A percentile compares a stretch with the other conserved stretches of the same genome.
These are phyloP conservation scores for Puccinia sorghi DNA, from an alignment of 1,284 basidiomycete genomes.

Conservation along the genomic window DNA sequence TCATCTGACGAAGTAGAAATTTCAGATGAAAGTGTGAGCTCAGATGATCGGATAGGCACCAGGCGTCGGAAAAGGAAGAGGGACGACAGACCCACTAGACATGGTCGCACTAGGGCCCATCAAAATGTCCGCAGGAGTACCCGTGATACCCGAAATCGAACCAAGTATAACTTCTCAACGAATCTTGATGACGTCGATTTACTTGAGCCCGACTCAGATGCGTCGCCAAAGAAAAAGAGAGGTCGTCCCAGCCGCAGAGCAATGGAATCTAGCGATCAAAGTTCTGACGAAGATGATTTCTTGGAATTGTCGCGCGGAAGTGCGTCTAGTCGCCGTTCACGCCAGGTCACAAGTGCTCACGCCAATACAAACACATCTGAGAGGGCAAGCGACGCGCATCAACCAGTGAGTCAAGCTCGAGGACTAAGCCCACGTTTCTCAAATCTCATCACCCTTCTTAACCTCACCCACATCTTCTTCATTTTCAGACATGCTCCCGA, in stretches of 20 bases:
- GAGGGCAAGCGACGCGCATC: conserved; percentile 36
- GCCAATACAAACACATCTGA: conserved; percentile 21
- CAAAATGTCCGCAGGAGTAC: conserved; percentile 40
- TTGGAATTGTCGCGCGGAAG: conserved; percentile 5
- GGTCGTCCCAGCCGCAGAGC: conserved; percentile 15
- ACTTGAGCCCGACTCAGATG: conserved; percentile 1
- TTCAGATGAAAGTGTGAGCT: conserved; percentile 12
- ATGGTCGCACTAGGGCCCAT: neutral
- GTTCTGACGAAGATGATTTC: conserved; percentile 21
- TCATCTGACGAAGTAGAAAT: neutral
- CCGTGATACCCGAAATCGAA: conserved; percentile 33
- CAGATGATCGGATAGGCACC: conserved; percentile 16
- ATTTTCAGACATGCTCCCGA: conserved; percentile 36
- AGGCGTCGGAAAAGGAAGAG: neutral
- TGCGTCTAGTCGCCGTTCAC: neutral
- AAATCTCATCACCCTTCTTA: neutral
- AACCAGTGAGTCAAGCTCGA: conserved; percentile 17
- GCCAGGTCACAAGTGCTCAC: conserved; percentile 16
- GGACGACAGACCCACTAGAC: neutral
- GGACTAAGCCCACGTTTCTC: neutral
- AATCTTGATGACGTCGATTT: neutral
- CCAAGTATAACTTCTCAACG: conserved; percentile 28
- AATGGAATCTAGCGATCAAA: conserved; percentile 14
- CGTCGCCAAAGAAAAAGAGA: conserved; percentile 10
- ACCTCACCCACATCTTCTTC: neutral